phyloP scores from a whole-genome alignment of 2,329 filamentous ascomycete species.

The Pezicula rhizophila region DNA sequence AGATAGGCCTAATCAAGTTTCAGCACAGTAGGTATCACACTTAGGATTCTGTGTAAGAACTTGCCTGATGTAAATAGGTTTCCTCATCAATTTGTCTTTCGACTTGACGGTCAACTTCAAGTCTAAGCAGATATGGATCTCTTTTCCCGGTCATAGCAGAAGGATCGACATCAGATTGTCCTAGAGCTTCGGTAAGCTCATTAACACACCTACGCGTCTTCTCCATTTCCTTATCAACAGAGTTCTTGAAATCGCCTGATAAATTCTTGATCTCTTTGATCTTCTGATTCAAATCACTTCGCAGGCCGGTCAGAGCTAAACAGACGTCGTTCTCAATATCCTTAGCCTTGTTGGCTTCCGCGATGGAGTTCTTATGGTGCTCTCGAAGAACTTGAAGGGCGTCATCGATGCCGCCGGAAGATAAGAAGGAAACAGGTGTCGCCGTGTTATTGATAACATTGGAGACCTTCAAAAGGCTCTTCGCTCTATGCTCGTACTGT shows the following conservation, averaged over 20 bases:
- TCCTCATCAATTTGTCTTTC: constrained; percentile 94
- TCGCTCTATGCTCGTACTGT: constrained; percentile 81
- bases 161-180: constrained; percentile 72
- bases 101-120: constrained; percentile 83
- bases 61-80: constrained; percentile 87
- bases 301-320: constrained; percentile 73
- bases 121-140: constrained; percentile 82
- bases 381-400: constrained; percentile 73
- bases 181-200: constrained; percentile 74
- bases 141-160: constrained; percentile 74
- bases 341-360: constrained; percentile 79
- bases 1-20: constrained; percentile 65
- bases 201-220: constrained; percentile 72
- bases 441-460: constrained; percentile 78
- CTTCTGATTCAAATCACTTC: constrained; percentile 88
- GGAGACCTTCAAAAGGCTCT: constrained; percentile 74
- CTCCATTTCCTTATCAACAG: constrained; percentile 92
- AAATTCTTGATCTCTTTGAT: constrained; percentile 97
- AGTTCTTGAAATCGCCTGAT: constrained; percentile 93
- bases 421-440: constrained; percentile 69
- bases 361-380: constrained; percentile 75
- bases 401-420: constrained; percentile 79
- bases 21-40: constrained; percentile 11
- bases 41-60: constrained; percentile 21
- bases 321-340: constrained; percentile 93